Conservation (phyloP, 176 grass and related monocot species). For the Phragmites australis region DNA sequence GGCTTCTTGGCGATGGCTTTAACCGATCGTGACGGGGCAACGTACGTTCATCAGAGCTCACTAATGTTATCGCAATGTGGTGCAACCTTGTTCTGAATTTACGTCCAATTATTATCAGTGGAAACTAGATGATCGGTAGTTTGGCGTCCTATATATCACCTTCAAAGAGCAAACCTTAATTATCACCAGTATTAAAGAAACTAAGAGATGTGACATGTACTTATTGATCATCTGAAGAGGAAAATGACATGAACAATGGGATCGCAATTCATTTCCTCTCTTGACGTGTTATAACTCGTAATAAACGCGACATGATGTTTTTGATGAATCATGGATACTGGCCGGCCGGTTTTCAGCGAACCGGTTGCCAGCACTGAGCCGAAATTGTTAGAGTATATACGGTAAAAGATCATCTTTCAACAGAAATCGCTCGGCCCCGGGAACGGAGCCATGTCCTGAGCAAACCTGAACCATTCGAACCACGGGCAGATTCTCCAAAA, state of each 20-base stretch:
- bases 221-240: background rate
- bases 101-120: background rate
- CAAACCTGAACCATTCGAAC: background rate
- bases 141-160: background rate
- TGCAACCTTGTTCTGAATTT: background rate
- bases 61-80: background rate
- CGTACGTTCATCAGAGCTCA: background rate
- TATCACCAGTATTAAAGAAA: background rate
- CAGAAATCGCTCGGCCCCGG: too few species aligned
- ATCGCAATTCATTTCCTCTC: background rate
- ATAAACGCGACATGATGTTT: too few species aligned
- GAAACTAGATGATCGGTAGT: background rate
- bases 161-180: background rate
- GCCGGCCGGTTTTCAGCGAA: too few species aligned
- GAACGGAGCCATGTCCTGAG: background rate
- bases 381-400: too few species aligned
- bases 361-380: background rate
- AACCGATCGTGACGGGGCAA: slow-evolving; percentile 12
- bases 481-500: background rate
- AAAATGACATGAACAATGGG: background rate
- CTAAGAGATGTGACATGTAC: slow-evolving; percentile 5
- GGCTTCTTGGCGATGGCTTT: background rate
- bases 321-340: too few species aligned
- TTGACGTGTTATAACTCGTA: too few species aligned
- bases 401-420: too few species aligned